These are phyloP conservation scores for Podila minutissima DNA, from an alignment of 192 early-diverging fungal genomes.

Conservation along the genomic window DNA sequence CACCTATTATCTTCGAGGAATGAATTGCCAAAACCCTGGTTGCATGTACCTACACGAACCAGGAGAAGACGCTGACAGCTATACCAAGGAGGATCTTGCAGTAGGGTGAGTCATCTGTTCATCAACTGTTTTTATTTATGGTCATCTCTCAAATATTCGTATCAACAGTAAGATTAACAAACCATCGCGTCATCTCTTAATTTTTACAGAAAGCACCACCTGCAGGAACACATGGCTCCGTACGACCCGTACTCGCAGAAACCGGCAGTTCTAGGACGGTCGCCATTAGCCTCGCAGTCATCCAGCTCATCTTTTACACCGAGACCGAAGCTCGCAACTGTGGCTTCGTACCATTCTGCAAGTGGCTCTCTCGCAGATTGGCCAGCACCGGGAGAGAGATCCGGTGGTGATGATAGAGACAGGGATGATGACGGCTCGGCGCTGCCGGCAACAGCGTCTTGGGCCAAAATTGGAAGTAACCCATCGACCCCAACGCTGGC, in stretches of 20 bases:
- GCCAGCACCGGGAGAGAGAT: conserved; percentile 45
- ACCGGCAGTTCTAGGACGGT: conserved; percentile 13
- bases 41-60: conserved; percentile 98
- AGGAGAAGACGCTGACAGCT: conserved; percentile 93
- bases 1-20: conserved; percentile 92
- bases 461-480: conserved; percentile 59
- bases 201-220: conserved; percentile 34
- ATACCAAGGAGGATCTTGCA: conserved; percentile 92
- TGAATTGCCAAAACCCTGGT: conserved; percentile 89
- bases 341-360: conserved; percentile 26
- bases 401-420: conserved; percentile 26
- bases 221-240: conserved; percentile 36
- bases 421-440: conserved; percentile 61
- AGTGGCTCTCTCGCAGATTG: conserved; percentile 27
- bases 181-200: neutral
- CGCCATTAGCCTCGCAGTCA: conserved; percentile 19
- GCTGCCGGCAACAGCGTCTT: conserved; percentile 67
- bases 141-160: neutral
- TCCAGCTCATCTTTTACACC: conserved; percentile 30
- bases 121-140: neutral
- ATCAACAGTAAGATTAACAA: no score
- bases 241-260: conserved; percentile 40
- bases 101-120: conserved; percentile 59
- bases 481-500: conserved; percentile 37
- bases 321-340: conserved; percentile 25